A percentile compares a stretch with the other conserved stretches of the same genome.
Evolutionary conservation across 1,139 yeast species (phyloP).

Genomic region (Lodderomyces jiufengensis): DNA sequence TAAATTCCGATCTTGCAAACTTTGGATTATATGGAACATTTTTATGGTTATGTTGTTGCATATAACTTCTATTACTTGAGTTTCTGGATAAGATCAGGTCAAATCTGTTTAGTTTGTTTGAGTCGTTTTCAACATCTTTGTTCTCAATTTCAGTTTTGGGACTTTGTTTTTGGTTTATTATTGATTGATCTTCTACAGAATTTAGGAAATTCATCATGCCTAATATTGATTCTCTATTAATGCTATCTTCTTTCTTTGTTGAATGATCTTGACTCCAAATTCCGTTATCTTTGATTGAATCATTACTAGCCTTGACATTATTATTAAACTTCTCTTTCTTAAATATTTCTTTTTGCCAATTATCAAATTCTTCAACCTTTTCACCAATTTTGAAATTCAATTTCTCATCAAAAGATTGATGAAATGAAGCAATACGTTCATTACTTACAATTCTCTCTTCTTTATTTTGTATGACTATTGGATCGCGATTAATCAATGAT

Average conservation of each 20-base stretch:
- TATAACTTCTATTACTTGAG: too few relatives aligned
- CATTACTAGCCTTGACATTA: too few relatives aligned
- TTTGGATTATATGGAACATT: too few relatives aligned
- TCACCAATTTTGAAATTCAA: conserved; percentile 17
- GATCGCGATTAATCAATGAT: conserved; percentile 20
- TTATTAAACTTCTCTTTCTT: not conserved
- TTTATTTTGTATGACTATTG: conserved; percentile 3
- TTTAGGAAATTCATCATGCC: conserved; percentile 21
- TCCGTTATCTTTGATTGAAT: too few relatives aligned
- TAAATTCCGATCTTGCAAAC: too few relatives aligned
- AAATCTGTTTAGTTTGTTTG: too few relatives aligned
- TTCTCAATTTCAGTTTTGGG: too few relatives aligned
- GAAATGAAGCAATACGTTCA: conserved; percentile 21
- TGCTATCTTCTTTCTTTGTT: not conserved
- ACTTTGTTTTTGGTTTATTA: not conserved
- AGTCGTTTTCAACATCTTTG: too few relatives aligned
- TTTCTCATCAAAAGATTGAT: conserved; percentile 32
- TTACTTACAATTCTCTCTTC: not conserved
- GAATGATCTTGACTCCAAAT: conserved; percentile 7
- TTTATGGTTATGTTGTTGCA: too few relatives aligned
- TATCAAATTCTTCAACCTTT: conserved; percentile 18
- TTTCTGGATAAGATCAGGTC: too few relatives aligned
- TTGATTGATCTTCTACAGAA: not conserved
- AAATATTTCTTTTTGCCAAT: not conserved
- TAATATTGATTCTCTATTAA: conserved; percentile 14